Percentiles rank a stretch among this genome's conserved stretches.
Evolutionary conservation across 2,329 filamentous ascomycete species (phyloP).

Genomic region (Fusarium sp.): DNA sequence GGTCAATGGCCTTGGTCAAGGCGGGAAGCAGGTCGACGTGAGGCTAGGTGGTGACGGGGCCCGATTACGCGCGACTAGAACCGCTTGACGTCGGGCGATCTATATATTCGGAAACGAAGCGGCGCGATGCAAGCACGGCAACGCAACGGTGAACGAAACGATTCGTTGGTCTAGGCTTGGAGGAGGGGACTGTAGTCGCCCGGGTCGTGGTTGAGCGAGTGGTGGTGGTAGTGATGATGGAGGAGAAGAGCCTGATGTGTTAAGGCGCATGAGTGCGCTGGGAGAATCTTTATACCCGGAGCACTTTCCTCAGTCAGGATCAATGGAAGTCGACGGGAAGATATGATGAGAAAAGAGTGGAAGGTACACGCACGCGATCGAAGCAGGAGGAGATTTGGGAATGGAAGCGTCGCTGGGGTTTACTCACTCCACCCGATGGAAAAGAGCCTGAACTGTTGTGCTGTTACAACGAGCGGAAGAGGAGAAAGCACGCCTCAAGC

Average conservation of each 20-base stretch:
- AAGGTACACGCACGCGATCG: constrained; percentile 21
- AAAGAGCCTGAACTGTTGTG: constrained; percentile 24
- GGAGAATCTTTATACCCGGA: constrained; percentile 42
- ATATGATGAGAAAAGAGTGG: constrained; percentile 20
- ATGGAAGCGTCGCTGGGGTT: constrained; percentile 13
- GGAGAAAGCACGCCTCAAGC: background rate
- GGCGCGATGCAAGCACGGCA: constrained; percentile 15
- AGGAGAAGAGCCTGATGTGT: constrained; percentile 25
- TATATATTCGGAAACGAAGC: background rate
- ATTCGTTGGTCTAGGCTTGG: background rate
- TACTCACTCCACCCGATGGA: constrained; percentile 30
- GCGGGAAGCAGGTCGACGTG: constrained; percentile 10
- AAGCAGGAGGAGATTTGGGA: constrained; percentile 14
- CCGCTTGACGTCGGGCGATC: constrained; percentile 9
- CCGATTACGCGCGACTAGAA: constrained; percentile 16
- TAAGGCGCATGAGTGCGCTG: constrained; percentile 22
- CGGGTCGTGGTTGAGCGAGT: background rate
- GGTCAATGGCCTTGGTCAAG: constrained; percentile 3
- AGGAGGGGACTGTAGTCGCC: background rate
- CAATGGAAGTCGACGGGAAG: constrained; percentile 8
- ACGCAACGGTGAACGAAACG: constrained; percentile 4
- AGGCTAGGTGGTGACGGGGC: constrained; percentile 4
- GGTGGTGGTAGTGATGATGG: constrained; percentile 22
- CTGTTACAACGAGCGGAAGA: constrained; percentile 27
- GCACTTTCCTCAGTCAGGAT: constrained; percentile 13